Conservation (phyloP, 2,329 filamentous ascomycete species). For the Leptographium flavum region DNA sequence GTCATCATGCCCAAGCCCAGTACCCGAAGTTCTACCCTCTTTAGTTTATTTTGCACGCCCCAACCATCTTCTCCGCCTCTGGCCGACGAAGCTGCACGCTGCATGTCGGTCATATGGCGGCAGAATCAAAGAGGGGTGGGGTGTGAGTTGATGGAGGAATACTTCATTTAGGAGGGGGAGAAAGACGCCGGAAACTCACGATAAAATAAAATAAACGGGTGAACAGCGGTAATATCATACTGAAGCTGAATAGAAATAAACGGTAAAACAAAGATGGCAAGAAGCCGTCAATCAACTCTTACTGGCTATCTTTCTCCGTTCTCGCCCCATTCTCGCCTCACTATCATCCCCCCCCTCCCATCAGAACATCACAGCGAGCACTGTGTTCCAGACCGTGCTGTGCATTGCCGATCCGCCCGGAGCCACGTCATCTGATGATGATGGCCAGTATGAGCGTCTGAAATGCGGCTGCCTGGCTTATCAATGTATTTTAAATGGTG, state of each 20-base stretch:
- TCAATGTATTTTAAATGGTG: too few species aligned
- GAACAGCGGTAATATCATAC: too few species aligned
- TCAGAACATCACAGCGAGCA: background rate
- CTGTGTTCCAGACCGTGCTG: background rate
- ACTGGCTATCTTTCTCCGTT: background rate
- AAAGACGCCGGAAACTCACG: background rate
- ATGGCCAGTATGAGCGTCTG: too few species aligned
- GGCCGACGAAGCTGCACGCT: background rate
- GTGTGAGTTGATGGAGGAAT: too few species aligned
- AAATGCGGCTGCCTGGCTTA: too few species aligned
- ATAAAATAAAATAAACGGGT: background rate
- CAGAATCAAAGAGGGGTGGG: background rate
- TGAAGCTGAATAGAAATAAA: too few species aligned
- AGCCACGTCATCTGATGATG: slow-evolving; percentile 4
- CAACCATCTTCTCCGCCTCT: background rate
- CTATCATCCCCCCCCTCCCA: background rate
- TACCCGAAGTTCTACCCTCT: background rate
- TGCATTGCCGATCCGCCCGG: background rate
- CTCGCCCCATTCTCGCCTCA: background rate
- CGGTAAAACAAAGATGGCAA: too few species aligned
- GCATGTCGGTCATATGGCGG: background rate
- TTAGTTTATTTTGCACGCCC: too few species aligned
- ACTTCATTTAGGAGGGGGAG: background rate
- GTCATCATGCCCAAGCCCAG: background rate
- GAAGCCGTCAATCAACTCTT: too few species aligned